These are phyloP conservation scores for Dipodascopsis uninucleata DNA, from an alignment of 805 yeast genomes.

Conservation along the genomic window DNA sequence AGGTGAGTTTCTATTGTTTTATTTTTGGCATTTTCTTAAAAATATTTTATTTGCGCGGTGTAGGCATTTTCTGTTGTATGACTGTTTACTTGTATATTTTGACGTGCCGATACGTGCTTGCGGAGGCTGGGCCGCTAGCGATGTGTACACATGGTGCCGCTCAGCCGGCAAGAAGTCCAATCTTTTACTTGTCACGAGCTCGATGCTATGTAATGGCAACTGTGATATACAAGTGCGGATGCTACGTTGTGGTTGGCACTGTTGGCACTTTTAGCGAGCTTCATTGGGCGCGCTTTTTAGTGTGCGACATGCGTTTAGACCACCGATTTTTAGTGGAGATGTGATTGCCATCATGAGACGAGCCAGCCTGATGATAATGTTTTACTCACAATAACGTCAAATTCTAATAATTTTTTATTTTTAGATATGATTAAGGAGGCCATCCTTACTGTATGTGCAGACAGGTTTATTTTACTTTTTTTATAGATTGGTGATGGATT, in stretches of 20 bases:
- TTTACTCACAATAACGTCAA: neutral
- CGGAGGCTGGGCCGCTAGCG: no score
- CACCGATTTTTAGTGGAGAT: no score
- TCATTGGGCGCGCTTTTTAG: neutral
- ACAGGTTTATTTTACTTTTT: neutral
- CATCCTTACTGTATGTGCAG: conserved; percentile 36
- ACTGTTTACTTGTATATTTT: neutral
- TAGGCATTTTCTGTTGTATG: neutral
- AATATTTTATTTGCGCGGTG: neutral
- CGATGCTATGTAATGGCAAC: no score
- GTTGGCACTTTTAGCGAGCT: neutral
- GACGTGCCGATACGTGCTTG: conserved; percentile 1
- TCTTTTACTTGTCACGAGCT: no score
- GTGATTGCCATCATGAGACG: no score
- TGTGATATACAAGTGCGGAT: no score
- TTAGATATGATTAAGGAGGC: conserved; percentile 66
- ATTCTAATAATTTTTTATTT: conserved; percentile 16
- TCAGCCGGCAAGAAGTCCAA: no score
- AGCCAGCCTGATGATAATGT: neutral
- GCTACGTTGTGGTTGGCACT: no score
- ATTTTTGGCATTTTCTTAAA: neutral
- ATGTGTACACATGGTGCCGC: no score
- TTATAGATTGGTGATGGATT: neutral
- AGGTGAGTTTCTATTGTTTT: conserved; percentile 32
- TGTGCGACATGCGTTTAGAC: no score